phyloP scores from a whole-genome alignment of 768 basidiomycete genomes.

The Trametes cingulata region DNA sequence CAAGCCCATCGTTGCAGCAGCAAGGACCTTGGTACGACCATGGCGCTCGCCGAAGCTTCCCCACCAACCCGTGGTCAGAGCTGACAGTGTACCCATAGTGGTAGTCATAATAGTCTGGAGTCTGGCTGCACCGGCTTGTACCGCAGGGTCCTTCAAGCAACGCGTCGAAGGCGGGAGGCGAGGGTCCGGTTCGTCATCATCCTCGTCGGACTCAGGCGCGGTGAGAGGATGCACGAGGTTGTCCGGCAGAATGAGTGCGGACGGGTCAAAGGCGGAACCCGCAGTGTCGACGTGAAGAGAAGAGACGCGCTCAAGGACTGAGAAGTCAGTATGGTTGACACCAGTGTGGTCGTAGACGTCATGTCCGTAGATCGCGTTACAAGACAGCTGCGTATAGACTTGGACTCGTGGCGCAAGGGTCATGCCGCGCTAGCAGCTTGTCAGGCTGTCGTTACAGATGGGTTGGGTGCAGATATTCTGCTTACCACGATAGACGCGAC shows the following conservation, averaged over 20 bases:
- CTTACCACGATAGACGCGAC: conserved; percentile 66
- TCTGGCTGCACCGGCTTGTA: conserved; percentile 67
- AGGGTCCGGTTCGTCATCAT: conserved; percentile 41
- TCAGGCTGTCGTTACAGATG: neutral
- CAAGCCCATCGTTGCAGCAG: conserved; percentile 65
- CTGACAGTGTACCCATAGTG: conserved; percentile 75
- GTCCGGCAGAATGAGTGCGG: conserved; percentile 13
- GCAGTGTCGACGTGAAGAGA: conserved; percentile 1
- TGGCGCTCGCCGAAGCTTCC: conserved; percentile 73
- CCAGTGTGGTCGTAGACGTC: conserved; percentile 41
- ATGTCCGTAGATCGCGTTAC: conserved; percentile 52
- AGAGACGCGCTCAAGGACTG: neutral
- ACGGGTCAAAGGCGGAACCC: neutral
- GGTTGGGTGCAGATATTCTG: conserved; percentile 8
- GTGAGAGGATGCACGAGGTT: neutral
- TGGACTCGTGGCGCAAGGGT: conserved; percentile 78
- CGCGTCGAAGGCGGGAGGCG: conserved; percentile 37
- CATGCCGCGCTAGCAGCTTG: conserved; percentile 63
- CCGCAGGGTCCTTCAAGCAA: conserved; percentile 52
- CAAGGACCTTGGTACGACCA: conserved; percentile 77
- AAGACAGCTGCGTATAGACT: conserved; percentile 77
- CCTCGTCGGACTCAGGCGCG: conserved; percentile 22
- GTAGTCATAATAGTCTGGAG: conserved; percentile 80
- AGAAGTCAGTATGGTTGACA: conserved; percentile 2
- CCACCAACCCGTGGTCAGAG: conserved; percentile 87